Percentiles rank a stretch among this genome's conserved stretches.
phyloP scores from a whole-genome alignment of 257 asterid species.

The Rauvolfia tetraphylla region DNA sequence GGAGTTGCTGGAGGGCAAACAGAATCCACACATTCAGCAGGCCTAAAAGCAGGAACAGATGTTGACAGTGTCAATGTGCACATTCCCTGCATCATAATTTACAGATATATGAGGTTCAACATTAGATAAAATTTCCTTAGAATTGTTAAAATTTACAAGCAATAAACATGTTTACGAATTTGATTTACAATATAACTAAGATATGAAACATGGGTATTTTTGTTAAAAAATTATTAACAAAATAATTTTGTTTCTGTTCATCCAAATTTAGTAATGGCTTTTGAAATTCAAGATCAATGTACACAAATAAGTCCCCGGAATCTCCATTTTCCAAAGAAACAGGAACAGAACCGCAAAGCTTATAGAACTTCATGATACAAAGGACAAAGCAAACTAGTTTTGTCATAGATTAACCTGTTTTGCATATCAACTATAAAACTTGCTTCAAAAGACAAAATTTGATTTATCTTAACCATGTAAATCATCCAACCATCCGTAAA shows the following conservation, averaged over 20 bases:
- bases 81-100: slow-evolving; percentile 62
- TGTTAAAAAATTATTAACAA: not conserved
- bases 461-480: not conserved
- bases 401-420: not conserved
- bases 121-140: not conserved
- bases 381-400: not conserved
- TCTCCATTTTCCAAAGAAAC: not conserved
- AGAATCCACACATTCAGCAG: slow-evolving; percentile 73
- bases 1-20: slow-evolving; percentile 79
- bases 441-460: not conserved
- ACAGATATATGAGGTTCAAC: not conserved
- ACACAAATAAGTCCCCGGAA: not conserved
- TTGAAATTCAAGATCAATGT: not conserved
- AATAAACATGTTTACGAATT: not conserved
- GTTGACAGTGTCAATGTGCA: slow-evolving; percentile 82
- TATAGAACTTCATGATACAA: not conserved
- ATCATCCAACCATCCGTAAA: not conserved
- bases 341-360: not conserved
- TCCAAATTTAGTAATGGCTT: not conserved
- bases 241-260: not conserved
- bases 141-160: too few species aligned
- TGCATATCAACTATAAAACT: not conserved
- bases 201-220: not conserved
- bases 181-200: too few species aligned
- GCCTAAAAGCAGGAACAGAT: slow-evolving; percentile 64